These are phyloP conservation scores for Penicillium pancosmium DNA, from an alignment of 495 filamentous ascomycete species.

Conservation along the genomic window DNA sequence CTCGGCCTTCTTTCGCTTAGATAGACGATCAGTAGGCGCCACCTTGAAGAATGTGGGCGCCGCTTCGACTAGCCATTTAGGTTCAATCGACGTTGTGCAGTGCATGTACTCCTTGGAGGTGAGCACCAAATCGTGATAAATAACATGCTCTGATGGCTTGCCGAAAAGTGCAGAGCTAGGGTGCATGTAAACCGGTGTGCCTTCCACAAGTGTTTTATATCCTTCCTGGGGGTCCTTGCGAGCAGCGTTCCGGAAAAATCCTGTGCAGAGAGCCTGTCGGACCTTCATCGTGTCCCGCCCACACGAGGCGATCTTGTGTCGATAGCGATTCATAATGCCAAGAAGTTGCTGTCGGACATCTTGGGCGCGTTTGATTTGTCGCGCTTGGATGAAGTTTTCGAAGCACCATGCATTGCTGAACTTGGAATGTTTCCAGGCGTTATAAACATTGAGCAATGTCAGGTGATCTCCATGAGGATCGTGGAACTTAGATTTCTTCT, in stretches of 20 bases:
- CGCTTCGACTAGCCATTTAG: conserved; percentile 87
- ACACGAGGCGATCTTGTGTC: conserved; percentile 77
- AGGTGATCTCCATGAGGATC: conserved; percentile 94
- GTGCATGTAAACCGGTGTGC: conserved; percentile 93
- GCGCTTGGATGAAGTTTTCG: conserved; percentile 96
- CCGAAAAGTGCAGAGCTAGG: conserved; percentile 89
- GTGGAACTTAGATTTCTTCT: conserved; percentile 97
- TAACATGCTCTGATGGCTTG: conserved; percentile 93
- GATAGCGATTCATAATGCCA: conserved; percentile 89
- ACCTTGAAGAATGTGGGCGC: conserved; percentile 99
- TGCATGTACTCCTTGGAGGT: conserved; percentile 99
- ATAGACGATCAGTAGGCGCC: conserved; percentile 82
- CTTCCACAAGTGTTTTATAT: conserved; percentile 95
- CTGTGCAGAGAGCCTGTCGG: conserved; percentile 87
- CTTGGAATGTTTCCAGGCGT: conserved; percentile 82
- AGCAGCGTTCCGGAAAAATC: conserved; percentile 94
- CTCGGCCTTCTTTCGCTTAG: conserved; percentile 91
- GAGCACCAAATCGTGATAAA: conserved; percentile 85
- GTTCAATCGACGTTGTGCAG: conserved; percentile 85
- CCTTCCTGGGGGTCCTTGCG: conserved; percentile 95
- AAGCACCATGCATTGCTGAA: conserved; percentile 91
- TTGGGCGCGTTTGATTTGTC: conserved; percentile 82
- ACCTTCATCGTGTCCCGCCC: conserved; percentile 85
- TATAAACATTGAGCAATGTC: conserved; percentile 95
- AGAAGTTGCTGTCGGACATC: conserved; percentile 92